Conservation (phyloP, 352 stramenopile genomes). For the Globisporangium carolinianum region DNA sequence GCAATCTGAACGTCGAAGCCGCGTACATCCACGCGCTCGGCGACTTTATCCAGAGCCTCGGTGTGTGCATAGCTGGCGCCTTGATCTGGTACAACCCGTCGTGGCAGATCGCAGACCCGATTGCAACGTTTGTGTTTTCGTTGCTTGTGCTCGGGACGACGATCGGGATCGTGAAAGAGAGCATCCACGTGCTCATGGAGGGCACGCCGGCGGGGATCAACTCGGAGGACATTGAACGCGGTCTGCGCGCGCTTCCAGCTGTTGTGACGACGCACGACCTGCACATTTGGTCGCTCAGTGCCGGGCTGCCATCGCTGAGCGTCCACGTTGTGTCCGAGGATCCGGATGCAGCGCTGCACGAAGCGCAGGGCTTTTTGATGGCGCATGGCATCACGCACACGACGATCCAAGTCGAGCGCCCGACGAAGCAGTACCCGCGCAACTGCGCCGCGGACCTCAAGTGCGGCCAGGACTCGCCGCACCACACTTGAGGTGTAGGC, state of each 20-base stretch:
- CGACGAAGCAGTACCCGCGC: constrained; percentile 57
- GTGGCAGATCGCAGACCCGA: constrained; percentile 96
- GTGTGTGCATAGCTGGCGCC: constrained; percentile 92
- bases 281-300: constrained; percentile 97
- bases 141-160: constrained; percentile 93
- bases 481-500: constrained; percentile 9
- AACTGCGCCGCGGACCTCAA: constrained; percentile 60
- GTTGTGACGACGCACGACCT: constrained; percentile 95
- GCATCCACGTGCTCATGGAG: constrained; percentile 94
- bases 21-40: constrained; percentile 97
- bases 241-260: constrained; percentile 63
- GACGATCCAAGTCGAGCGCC: constrained; percentile 85
- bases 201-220: constrained; percentile 91
- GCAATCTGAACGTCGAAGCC: constrained; percentile 95
- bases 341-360: constrained; percentile 52
- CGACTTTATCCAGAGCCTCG: constrained; percentile 96
- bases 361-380: constrained; percentile 69
- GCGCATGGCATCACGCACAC: constrained; percentile 81
- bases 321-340: constrained; percentile 88
- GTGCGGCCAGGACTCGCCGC: constrained; percentile 74
- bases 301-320: constrained; percentile 85
- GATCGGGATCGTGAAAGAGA: constrained; percentile 86
- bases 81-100: constrained; percentile 96
- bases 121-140: constrained; percentile 97
- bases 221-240: constrained; percentile 77